A percentile compares a stretch with the other conserved stretches of the same genome.
Evolutionary conservation across 1,284 basidiomycete genomes (phyloP).

Genomic region (Sphaerobolus stellatus): DNA sequence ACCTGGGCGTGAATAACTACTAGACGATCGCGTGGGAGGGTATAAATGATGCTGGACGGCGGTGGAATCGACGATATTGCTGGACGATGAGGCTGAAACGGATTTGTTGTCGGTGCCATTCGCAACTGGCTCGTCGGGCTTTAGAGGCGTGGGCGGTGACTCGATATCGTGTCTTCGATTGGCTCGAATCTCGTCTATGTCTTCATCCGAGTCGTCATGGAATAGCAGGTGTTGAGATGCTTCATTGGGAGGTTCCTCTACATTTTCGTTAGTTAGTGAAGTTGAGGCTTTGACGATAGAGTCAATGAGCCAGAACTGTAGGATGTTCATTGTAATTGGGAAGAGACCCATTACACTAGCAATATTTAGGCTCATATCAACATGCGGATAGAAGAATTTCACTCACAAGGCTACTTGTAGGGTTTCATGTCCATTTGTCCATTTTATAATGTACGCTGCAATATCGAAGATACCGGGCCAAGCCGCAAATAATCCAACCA

Average conservation of each 20-base stretch:
- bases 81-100: constrained; percentile 11
- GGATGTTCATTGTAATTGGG: constrained; percentile 88
- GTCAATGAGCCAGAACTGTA: constrained; percentile 88
- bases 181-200: constrained; percentile 38
- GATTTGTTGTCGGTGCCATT: constrained; percentile 19
- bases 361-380: constrained; percentile 10
- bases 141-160: constrained; percentile 31
- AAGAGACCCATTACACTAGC: constrained; percentile 87
- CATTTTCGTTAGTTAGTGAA: constrained; percentile 29
- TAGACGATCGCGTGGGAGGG: constrained; percentile 12
- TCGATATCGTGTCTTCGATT: constrained; percentile 46
- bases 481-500: constrained; percentile 71
- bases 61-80: constrained; percentile 4
- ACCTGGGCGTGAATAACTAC: no score
- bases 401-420: constrained; percentile 83
- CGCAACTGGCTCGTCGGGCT: constrained; percentile 18
- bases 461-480: constrained; percentile 71
- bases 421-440: constrained; percentile 67
- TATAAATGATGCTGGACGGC: constrained; percentile 13
- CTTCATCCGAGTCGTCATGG: constrained; percentile 48
- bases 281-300: constrained; percentile 77
- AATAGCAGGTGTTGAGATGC: constrained; percentile 62
- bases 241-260: constrained; percentile 33
- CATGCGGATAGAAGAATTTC: constrained; percentile 11
- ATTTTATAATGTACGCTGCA: constrained; percentile 81